These are phyloP conservation scores for Penicillium psychrofluorescens DNA, from an alignment of 495 filamentous ascomycete species.

Conservation along the genomic window DNA sequence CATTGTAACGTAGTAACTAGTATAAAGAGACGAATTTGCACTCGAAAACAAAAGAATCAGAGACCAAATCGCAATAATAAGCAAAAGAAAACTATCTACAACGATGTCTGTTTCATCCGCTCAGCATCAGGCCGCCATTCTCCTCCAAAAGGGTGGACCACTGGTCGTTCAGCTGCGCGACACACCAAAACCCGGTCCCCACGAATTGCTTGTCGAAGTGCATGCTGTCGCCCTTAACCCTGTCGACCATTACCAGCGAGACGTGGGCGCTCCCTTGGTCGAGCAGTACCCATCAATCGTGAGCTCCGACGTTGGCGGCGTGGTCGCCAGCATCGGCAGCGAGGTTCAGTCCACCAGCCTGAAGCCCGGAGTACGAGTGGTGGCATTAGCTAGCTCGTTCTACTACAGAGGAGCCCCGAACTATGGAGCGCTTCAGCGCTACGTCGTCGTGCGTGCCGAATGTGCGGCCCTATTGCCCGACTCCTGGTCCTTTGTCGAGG, in stretches of 20 bases:
- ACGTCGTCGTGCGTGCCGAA: slow-evolving; percentile 15
- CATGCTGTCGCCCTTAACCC: slow-evolving; percentile 43
- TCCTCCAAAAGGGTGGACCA: slow-evolving; percentile 6
- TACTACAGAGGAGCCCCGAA: slow-evolving; percentile 18
- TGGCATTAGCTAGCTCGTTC: slow-evolving; percentile 22
- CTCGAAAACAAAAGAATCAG: too few species aligned
- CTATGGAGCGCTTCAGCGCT: slow-evolving; percentile 36
- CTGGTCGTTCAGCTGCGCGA: slow-evolving; percentile 2
- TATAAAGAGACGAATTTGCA: too few species aligned
- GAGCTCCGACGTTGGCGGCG: slow-evolving; percentile 34
- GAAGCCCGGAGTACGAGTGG: slow-evolving; percentile 28
- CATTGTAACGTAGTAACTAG: too few species aligned
- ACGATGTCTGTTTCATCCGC: not conserved
- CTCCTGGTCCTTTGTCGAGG: slow-evolving; percentile 28
- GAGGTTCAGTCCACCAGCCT: slow-evolving; percentile 15
- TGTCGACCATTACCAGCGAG: slow-evolving; percentile 27
- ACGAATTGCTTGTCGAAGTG: slow-evolving; percentile 34
- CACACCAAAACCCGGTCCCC: slow-evolving; percentile 10
- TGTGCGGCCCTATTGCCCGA: slow-evolving; percentile 25
- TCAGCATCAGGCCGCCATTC: slow-evolving; percentile 7
- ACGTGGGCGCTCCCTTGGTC: slow-evolving; percentile 31
- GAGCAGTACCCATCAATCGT: slow-evolving; percentile 32
- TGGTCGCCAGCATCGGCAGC: slow-evolving; percentile 27
- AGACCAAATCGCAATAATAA: too few species aligned
- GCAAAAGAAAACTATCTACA: too few species aligned